These are phyloP conservation scores for Escallonia herrerae DNA, from an alignment of 129 eudicot genomes.

Conservation along the genomic window DNA sequence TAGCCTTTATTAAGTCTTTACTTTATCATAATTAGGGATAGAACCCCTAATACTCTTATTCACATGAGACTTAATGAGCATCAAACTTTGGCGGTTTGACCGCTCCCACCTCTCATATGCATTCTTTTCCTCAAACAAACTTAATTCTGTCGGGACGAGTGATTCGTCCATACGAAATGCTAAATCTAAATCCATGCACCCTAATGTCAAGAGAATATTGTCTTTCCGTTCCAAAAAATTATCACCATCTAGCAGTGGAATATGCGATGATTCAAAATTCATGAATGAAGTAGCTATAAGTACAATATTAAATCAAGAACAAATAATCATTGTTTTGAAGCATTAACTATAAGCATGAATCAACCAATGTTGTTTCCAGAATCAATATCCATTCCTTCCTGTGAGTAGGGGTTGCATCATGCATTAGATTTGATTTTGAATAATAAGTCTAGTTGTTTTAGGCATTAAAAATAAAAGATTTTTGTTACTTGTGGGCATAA, in stretches of 20 bases:
- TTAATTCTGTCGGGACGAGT: background rate
- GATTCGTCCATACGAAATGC: background rate
- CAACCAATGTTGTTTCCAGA: too few relatives aligned
- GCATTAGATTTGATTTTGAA: too few relatives aligned
- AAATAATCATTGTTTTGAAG: too few relatives aligned
- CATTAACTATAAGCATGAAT: too few relatives aligned
- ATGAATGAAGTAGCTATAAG: too few relatives aligned
- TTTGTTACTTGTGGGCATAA: too few relatives aligned
- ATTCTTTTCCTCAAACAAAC: background rate
- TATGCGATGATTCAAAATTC: background rate
- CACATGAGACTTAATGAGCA: background rate
- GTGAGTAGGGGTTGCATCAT: too few relatives aligned
- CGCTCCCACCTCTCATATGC: background rate
- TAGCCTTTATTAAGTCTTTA: background rate
- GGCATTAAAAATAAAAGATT: too few relatives aligned
- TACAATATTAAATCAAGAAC: too few relatives aligned
- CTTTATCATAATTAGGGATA: background rate
- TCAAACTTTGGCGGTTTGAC: background rate
- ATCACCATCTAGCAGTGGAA: background rate
- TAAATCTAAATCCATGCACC: background rate
- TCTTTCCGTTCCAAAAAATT: background rate
- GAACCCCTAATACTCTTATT: background rate
- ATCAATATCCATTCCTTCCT: too few relatives aligned
- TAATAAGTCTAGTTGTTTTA: too few relatives aligned
- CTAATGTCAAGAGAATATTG: background rate